Evolutionary conservation across 768 basidiomycete species (phyloP).

Genomic region (Austroboletus festivus): DNA sequence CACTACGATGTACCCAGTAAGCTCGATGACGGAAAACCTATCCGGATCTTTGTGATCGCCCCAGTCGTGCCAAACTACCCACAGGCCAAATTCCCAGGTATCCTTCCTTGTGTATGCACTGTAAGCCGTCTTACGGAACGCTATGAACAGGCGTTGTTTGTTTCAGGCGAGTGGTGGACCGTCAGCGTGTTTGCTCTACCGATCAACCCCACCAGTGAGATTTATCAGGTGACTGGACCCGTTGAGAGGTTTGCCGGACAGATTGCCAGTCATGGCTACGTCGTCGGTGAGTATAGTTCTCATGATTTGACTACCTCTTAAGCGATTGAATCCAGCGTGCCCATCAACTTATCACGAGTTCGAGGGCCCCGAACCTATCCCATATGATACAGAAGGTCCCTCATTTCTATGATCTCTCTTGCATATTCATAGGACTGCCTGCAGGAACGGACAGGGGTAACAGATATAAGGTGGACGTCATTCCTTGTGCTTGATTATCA

Average conservation of each 20-base stretch:
- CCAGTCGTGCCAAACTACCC: slow-evolving; percentile 81
- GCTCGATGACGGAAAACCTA: slow-evolving; percentile 59
- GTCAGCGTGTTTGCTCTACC: background rate
- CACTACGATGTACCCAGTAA: slow-evolving; percentile 74
- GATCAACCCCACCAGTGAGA: slow-evolving; percentile 58
- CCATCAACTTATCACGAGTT: slow-evolving; percentile 93
- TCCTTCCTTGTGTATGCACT: background rate
- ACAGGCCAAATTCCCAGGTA: slow-evolving; percentile 87
- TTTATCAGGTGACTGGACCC: slow-evolving; percentile 95
- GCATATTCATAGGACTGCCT: background rate
- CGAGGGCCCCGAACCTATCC: slow-evolving; percentile 80
- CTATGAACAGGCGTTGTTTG: slow-evolving; percentile 63
- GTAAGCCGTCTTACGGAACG: background rate
- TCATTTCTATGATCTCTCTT: background rate
- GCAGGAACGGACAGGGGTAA: slow-evolving; percentile 89
- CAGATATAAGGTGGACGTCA: slow-evolving; percentile 66
- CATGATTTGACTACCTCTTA: slow-evolving; percentile 1
- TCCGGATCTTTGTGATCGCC: slow-evolving; percentile 80
- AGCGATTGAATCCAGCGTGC: slow-evolving; percentile 47
- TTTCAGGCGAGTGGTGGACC: slow-evolving; percentile 54
- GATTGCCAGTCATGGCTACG: slow-evolving; percentile 83
- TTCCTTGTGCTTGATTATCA: background rate
- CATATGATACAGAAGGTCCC: slow-evolving; percentile 82
- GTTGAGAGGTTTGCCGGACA: slow-evolving; percentile 90
- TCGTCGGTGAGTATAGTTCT: slow-evolving; percentile 57